Conservation (phyloP, 2,329 filamentous ascomycete genomes). For the Verticillium klebahnii region DNA sequence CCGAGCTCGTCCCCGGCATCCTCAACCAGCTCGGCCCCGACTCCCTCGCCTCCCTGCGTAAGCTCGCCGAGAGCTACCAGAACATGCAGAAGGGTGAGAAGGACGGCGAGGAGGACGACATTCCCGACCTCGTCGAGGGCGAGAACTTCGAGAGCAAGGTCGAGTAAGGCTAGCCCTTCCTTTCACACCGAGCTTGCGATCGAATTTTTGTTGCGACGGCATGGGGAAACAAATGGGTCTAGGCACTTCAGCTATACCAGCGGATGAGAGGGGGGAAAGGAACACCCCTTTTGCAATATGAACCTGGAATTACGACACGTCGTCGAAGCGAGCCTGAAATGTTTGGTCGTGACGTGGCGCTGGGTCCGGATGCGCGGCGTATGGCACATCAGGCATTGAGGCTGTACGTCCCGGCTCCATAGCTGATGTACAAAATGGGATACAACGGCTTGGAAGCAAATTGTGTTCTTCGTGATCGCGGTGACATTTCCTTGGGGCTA, state of each 20-base stretch:
- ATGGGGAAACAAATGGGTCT: not conserved
- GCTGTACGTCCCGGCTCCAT: not conserved
- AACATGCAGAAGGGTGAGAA: constrained; percentile 94
- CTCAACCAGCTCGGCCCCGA: constrained; percentile 99
- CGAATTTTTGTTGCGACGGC: not conserved
- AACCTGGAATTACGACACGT: constrained; percentile 3
- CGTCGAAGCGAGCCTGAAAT: not conserved
- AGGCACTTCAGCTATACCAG: not conserved
- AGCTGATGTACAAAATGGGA: constrained; percentile 25
- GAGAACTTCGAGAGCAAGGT: constrained; percentile 99
- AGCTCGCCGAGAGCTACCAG: constrained; percentile 99
- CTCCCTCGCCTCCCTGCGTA: constrained; percentile 93
- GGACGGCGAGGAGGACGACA: constrained; percentile 80
- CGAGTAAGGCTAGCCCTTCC: constrained; percentile 57
- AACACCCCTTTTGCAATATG: not conserved
- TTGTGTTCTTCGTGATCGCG: not conserved
- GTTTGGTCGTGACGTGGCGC: not conserved
- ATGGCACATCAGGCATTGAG: not conserved
- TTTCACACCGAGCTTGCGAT: not conserved
- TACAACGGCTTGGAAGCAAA: not conserved
- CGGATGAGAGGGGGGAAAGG: constrained; percentile 1
- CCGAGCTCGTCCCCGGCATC: constrained; percentile 97
- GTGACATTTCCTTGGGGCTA: constrained; percentile 4
- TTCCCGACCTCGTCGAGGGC: constrained; percentile 93
- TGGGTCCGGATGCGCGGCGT: not conserved